Base-by-base conservation (phyloP, 2,329 filamentous ascomycete species). In the Thelonectria blattea region DNA sequence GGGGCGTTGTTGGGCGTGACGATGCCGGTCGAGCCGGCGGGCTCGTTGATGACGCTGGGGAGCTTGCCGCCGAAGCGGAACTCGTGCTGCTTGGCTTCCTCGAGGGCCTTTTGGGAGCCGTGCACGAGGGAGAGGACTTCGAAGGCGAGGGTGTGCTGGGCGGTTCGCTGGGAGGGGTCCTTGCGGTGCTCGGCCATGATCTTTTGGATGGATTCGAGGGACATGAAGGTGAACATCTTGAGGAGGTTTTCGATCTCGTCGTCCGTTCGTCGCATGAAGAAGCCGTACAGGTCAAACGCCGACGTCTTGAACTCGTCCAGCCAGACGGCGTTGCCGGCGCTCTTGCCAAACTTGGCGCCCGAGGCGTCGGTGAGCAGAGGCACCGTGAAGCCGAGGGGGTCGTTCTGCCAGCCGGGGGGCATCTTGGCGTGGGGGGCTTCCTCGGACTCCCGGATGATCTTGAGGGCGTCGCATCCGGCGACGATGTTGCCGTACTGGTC, bases 401-500 rank as follows among this genome's bases (percentile, higher is more conserved):
- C 81, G 66, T 86, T 75, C 5, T 80, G 71, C 67, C 79, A 76
- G 34, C 74, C 78, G 1, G 72, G 60, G 15, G 81, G 78, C 49
- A 84, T 73, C 65, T 66, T 74, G 34, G 68, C 43, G 4, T 69
- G 58, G 1, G 79, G 80, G 48, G 85, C 74, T 34, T 83, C 79
- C 60, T 88, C 83, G 49, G 76, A 79, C 43, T 84, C 83, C 55
- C 89, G 85, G 45, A 94, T 88, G 56, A 88, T 82, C 75, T 93
- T 94, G 69, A 98, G 85, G 3, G 91, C 86, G 61, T 97, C 92
- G 72, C 95, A 89, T 50, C 95, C 95, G 12, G 93, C 88, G 27
- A 96, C 85, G 65, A 99, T 98, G 77, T 99, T 99, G 64, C 95
- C 95, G 73, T 90, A 98, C 78, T 99, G 95, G 73, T 99, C 95